Base-by-base conservation (phyloP, 2,329 filamentous ascomycete species). In the Pezicula neosporulosa region DNA sequence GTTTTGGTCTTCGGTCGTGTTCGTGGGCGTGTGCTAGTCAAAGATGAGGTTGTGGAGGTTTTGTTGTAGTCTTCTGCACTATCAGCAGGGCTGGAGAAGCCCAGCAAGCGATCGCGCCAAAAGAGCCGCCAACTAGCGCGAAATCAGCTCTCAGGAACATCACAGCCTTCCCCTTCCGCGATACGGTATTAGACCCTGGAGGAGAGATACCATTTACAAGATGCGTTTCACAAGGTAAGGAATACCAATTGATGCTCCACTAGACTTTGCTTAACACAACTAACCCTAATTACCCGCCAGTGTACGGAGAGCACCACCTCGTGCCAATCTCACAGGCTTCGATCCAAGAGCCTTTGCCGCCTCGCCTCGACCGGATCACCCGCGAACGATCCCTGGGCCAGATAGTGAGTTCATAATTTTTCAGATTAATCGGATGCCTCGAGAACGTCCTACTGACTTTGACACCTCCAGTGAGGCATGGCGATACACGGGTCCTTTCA, bases 391-490 rank as follows among this genome's bases (percentile, higher is more conserved):
- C 84, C 84, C 44, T 87, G 84, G 84, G 82, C 82, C 68, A 72
- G 77, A 75, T 67, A 70, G 84, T 87, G 58, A 70, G 82, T 81
- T 53, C 15, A 16, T 41, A 16, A 35, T 35, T 16, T 19, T 21
- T 16, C 13, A 7, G 21, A 48, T 33, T 37, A 19, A 39, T 49
- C 19, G 37, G 24, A 42, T 18, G 13, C 19, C n/a, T 18, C 4
- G 39, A 44, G 44, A 27, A 16, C n/a, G 5, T 15, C 33, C 19
- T 52, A 37, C 53, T 61, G 43, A 57, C 50, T 53, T 36, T n/a
- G 24, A 96, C 91, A 68, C 91, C 94, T 77, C 58, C 69, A 99
- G 94, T 68, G 94, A 99, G 77, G 82, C 89, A 68, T 99, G 94
- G 94, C 83, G 94, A 72, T 97, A 96, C 78, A 85, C 81, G 35